Evolutionary conservation across 83 land plant species (phyloP), one percentile per base, ranked within the genome.

Genomic region (Picea mariana): DNA sequence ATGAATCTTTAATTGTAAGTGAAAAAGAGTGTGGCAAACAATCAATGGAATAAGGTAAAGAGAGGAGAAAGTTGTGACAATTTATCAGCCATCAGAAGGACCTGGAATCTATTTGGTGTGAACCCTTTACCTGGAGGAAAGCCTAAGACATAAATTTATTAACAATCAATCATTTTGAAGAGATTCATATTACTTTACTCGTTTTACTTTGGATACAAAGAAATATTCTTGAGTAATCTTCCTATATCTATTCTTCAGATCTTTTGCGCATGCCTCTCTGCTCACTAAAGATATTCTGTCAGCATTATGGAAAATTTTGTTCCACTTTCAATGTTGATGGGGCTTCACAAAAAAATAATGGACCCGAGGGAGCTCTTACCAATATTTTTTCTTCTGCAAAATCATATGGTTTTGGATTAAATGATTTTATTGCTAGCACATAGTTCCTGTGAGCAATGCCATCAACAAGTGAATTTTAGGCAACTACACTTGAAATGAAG

Each of bases 281-380:
- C 9, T 82, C 94, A 84, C 92, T 97, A 40, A 97, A 89, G 85
- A 88, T 96, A 60, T 88, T 89, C 40, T 92, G 92, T 85, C 96
- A 92, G 81, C 89, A 97, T 86, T 97, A 97, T 88, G 99, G 99
- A 68, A 97, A 96, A 81, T 84, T 97, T 27, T 90, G 99, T 40
- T 92, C 98, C 66, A 87, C 91, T 80, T 92, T 85, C 79, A 93
- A 93, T 0, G 27, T 81, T 38, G 93, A 85, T 27, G 23, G 86
- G 38, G 69, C 81, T 9, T 76, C 75, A 60, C 86, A 97, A 98
- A 95, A 88, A 81, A 91, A 55, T 83, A 93, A 94, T 85, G 86
- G 91, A 73, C 99, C 98, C 76, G 99, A 95, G 82, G 86, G 87
- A 68, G 96, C 95, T 17, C 88, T 97, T 17, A 93, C 97, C 26